Evolutionary conservation across 2,329 filamentous ascomycete genomes (phyloP), one percentile per base, ranked within the genome.

Genomic region (Nothophoma quercina): DNA sequence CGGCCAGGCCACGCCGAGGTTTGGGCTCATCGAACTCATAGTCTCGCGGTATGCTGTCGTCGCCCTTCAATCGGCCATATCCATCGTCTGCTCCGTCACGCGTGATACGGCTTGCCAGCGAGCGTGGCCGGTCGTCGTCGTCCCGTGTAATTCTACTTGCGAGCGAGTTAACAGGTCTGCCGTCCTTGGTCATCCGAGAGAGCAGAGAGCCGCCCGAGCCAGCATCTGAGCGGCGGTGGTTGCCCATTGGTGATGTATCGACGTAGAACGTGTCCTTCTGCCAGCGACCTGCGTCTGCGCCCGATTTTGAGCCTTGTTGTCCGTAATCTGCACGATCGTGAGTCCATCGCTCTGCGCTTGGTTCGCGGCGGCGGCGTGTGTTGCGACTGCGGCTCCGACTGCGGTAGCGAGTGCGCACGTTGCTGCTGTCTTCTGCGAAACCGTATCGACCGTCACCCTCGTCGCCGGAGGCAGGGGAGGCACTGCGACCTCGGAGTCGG

Each of bases 401-500:
- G 19, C 78, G 74, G 25, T 64, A 77, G 52, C 68, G 75, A 58
- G 64, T 70, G 48, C 67, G 77, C 55, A 60, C 78, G 38, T 82
- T 74, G 13, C 80, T 78, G 42, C 55, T 63, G 29, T 70, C 55
- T 80, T 83, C 79, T n/a, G 67, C 69, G 59, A 81, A 81, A 6
- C 79, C 79, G 29, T 72, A 77, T 4, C 78, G 73, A 15, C 82
- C 78, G 46, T 80, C 77, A 10, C 77, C 80, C 29, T 79, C 78
- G 38, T 77, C 71, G 40, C 74, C 68, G 15, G 77, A 72, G 21
- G 60, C 63, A 22, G 85, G 85, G 6, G 85, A 87, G 15, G 84
- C 84, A 67, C 84, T 87, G 57, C 85, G 81, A 62, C 84, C 77
- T 36, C 85, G 80, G 38, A 85, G 76, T 39, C 81, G 78, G 28